Conservation (phyloP, 768 basidiomycete species). For the Xerocomellus intermedius region DNA sequence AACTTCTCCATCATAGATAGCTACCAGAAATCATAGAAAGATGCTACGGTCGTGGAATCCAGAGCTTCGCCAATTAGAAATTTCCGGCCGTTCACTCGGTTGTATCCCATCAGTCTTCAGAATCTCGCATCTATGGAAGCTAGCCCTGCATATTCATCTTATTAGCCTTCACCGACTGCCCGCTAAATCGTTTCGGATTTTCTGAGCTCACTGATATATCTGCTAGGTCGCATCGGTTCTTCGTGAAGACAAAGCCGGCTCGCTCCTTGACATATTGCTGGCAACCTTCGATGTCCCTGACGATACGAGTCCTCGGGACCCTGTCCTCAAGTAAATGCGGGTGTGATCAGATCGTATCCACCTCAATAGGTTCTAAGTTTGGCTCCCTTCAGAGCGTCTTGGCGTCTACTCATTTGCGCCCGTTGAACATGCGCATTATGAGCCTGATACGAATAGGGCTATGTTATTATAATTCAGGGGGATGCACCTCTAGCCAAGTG, state of each 20-base stretch:
- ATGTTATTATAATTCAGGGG: neutral
- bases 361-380: neutral
- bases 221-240: neutral
- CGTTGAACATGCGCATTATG: neutral
- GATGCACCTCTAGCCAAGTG: neutral
- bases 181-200: neutral
- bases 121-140: neutral
- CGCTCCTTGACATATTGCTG: neutral
- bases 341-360: neutral
- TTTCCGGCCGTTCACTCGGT: neutral
- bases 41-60: neutral
- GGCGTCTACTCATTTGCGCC: neutral
- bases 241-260: neutral
- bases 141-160: neutral
- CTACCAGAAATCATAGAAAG: neutral
- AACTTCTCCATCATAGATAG: slow-evolving; percentile 3
- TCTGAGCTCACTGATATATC: neutral
- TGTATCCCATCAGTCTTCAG: neutral
- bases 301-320: neutral
- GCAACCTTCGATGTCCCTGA: neutral
- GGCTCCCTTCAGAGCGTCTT: neutral
- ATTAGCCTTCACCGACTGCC: neutral
- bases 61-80: neutral
- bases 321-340: neutral
- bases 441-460: slow-evolving; percentile 1